phyloP scores from a whole-genome alignment of 495 filamentous ascomycete species.

The Tuber magnatum region DNA sequence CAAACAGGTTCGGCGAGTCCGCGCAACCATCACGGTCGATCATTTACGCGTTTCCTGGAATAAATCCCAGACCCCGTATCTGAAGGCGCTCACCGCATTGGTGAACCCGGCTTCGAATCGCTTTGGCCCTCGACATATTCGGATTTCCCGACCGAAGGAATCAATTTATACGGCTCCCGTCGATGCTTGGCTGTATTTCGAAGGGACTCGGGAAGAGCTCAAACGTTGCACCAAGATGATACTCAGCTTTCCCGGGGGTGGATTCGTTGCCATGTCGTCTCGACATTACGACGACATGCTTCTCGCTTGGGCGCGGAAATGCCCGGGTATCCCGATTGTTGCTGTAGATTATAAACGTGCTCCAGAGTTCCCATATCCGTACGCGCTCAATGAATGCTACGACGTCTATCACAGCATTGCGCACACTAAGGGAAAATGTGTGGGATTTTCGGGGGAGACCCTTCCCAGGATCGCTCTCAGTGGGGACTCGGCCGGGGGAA shows the following conservation, averaged over 20 bases:
- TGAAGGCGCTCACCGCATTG: conserved; percentile 60
- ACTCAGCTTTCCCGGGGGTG: conserved; percentile 86
- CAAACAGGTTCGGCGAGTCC: conserved; percentile 58
- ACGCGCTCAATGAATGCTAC: conserved; percentile 91
- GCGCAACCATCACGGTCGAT: conserved; percentile 77
- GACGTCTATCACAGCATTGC: conserved; percentile 84
- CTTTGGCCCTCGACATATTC: conserved; percentile 70
- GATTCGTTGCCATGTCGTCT: conserved; percentile 92
- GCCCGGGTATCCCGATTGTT: conserved; percentile 69
- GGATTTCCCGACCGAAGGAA: conserved; percentile 69
- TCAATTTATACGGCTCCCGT: conserved; percentile 78
- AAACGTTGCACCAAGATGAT: conserved; percentile 72
- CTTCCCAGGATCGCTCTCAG: conserved; percentile 71
- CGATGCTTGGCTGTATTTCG: conserved; percentile 86
- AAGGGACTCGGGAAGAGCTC: conserved; percentile 72
- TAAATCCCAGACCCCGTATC: conserved; percentile 77
- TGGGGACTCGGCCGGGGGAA: conserved; percentile 89
- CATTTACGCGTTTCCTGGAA: conserved; percentile 94
- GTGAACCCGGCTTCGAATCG: conserved; percentile 69
- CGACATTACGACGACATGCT: conserved; percentile 87
- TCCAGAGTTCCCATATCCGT: conserved; percentile 90
- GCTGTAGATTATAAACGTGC: conserved; percentile 93
- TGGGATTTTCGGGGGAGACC: conserved; percentile 69
- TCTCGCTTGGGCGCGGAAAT: conserved; percentile 77
- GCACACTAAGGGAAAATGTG: conserved; percentile 64